phyloP scores from a whole-genome alignment of 345 rosid species.

The Clausena lansium region DNA sequence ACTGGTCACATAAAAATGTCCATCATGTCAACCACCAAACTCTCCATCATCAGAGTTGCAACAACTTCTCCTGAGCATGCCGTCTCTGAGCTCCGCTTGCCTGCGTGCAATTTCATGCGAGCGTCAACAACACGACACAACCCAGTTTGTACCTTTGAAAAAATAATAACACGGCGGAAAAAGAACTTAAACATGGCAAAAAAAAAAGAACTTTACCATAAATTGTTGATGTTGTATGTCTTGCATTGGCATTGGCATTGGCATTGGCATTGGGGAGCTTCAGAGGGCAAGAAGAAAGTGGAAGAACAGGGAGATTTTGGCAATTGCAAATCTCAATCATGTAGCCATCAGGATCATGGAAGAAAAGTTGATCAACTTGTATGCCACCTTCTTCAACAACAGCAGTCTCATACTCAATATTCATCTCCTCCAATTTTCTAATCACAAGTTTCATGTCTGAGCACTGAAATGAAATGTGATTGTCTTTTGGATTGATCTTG shows the following conservation, averaged over 20 bases:
- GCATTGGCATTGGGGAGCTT: constrained; percentile 28
- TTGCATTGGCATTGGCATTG: neutral
- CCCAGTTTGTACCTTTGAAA: neutral
- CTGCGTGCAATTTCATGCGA: constrained; percentile 9
- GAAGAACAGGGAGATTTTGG: constrained; percentile 45
- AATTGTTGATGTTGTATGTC: neutral
- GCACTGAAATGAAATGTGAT: constrained; percentile 52
- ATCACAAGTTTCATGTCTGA: constrained; percentile 36
- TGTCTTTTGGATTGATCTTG: constrained; percentile 49
- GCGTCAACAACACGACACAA: neutral
- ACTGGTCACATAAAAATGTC: constrained; percentile 37
- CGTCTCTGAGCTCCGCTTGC: constrained; percentile 14
- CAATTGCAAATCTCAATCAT: constrained; percentile 43
- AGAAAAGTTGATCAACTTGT: constrained; percentile 48
- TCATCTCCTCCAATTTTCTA: constrained; percentile 31
- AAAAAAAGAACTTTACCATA: constrained; percentile 18
- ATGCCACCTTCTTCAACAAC: constrained; percentile 48
- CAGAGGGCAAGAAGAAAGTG: constrained; percentile 46
- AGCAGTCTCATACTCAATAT: constrained; percentile 41
- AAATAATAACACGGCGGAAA: no score
- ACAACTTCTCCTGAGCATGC: constrained; percentile 32
- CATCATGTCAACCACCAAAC: constrained; percentile 39
- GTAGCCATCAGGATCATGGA: constrained; percentile 55
- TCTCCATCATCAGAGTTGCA: constrained; percentile 51
- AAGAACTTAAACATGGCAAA: neutral